Conservation (phyloP, 2,329 filamentous ascomycete species). For the Gnomoniopsis smithogilvyi region DNA sequence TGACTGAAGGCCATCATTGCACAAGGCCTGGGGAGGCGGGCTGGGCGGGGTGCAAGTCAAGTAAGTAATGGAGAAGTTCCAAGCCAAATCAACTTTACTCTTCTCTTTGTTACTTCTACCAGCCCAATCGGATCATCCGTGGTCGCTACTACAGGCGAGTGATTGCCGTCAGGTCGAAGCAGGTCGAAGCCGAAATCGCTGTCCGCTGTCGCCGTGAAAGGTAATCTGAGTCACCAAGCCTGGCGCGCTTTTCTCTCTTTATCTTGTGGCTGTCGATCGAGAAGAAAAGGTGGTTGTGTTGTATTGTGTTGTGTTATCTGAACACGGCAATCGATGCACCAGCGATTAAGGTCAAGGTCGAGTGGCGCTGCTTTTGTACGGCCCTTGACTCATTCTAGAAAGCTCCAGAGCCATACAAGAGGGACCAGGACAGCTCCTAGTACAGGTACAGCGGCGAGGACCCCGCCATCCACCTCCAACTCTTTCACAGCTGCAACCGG, state of each 20-base stretch:
- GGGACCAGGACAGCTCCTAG: background rate
- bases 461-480: conserved; percentile 11
- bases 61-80: background rate
- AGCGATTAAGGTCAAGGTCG: background rate
- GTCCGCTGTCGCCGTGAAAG: background rate
- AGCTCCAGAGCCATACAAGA: conserved; percentile 13
- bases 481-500: background rate
- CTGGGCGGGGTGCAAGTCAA: background rate
- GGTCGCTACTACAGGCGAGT: background rate
- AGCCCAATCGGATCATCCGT: conserved; percentile 5
- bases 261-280: background rate
- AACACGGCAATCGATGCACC: background rate
- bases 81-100: background rate
- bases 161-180: background rate
- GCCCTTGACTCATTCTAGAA: conserved; percentile 19
- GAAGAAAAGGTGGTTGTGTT: background rate
- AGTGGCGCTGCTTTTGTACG: conserved; percentile 14
- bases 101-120: background rate
- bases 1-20: conserved; percentile 15
- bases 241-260: background rate
- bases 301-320: background rate
- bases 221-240: background rate
- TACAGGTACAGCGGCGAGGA: conserved; percentile 4
- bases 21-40: background rate
- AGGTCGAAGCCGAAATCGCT: background rate